Base-by-base conservation (phyloP, 441 rosid genomes). In the Syzygium malaccense region DNA sequence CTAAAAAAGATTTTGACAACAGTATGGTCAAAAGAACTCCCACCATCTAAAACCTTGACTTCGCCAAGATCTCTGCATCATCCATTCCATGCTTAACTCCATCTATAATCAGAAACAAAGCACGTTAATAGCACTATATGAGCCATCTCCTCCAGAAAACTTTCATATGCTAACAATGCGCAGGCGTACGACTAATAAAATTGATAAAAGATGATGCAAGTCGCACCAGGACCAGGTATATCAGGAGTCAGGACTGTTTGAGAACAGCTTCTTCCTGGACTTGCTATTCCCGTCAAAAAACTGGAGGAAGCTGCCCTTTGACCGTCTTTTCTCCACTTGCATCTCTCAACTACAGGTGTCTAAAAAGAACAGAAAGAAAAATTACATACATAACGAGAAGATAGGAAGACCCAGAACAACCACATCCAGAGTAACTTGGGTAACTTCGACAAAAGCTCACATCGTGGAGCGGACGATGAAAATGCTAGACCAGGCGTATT, bases 201-300 rank as follows among this genome's bases (percentile, higher is more conserved):
- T 41, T 14, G 23, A 56, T 25, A 17, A 37, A 30, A 48, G 33
- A 54, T 4, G 30, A 68, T 10, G 25, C 14, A 23, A 19, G 19
- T 7, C 54, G 88, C 78, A 33, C 79, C 18, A 20, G 57, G 37
- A 96, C 96, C 95, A 68, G 91, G 88, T 32, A 90, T 58, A 57
- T 92, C 94, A 5, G 93, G 89, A 87, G 55, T 92, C 94, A 5
- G 93, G 89, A 87, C 88, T 91, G 90, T 86, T 92, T 15, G 95
- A 83, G 86, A 97, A 94, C 80, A 95, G 93, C 93, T 95, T 97
- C 95, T 96, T 97, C 57, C 95, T 91, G 86, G 98, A 97, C 93
- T 95, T 98, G 30, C 96, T 94, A 90, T 95, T 92, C 99, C 99
- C 97, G 89, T 95, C 97, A 90, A 97, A 98, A 78, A 96, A 91